Percentiles rank a stretch among this genome's conserved stretches.
Evolutionary conservation across 371 early-diverging fungal genomes (phyloP).

Genomic region (Mortierella sp.): DNA sequence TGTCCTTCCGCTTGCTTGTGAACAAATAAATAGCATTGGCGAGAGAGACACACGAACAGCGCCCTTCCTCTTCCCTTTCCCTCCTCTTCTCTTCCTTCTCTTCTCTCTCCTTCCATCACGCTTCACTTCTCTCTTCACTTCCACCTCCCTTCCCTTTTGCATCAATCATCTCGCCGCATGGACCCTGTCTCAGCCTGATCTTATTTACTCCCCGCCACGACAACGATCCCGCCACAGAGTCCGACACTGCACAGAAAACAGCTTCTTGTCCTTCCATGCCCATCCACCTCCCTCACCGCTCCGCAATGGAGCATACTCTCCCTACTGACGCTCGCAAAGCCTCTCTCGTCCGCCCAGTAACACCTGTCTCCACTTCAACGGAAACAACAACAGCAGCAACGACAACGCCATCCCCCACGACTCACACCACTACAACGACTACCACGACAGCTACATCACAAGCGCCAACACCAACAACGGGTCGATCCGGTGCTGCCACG

Average conservation of each 20-base stretch:
- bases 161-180: neutral
- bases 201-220: neutral
- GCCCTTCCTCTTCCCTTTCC: neutral
- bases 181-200: neutral
- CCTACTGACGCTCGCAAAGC: neutral
- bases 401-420: neutral
- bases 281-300: constrained; percentile 4
- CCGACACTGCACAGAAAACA: no score
- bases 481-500: constrained; percentile 9
- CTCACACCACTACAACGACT: neutral
- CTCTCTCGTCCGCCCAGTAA: neutral
- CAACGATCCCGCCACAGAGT: neutral
- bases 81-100: neutral
- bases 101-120: neutral
- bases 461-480: neutral
- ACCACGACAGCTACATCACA: neutral
- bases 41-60: no score
- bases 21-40: no score
- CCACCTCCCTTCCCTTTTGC: neutral
- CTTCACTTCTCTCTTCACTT: neutral
- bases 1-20: neutral
- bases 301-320: neutral
- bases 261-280: neutral
- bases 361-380: neutral
- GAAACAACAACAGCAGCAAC: neutral